Percentiles rank a stretch among this genome's conserved stretches.
phyloP scores from a whole-genome alignment of 148 eudicot genomes.

The Rheum nobile region DNA sequence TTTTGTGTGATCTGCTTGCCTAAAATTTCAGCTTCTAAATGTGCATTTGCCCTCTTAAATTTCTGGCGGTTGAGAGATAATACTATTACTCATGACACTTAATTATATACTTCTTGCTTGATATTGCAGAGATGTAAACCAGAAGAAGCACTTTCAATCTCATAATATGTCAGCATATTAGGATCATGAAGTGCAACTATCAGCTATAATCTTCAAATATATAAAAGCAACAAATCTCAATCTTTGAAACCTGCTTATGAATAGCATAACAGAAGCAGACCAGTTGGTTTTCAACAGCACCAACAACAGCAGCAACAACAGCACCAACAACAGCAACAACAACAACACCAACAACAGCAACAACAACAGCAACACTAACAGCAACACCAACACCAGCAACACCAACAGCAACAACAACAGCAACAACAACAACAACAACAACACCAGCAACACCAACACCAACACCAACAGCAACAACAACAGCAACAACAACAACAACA shows the following conservation, averaged over 20 bases:
- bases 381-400: not conserved
- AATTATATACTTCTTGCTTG: not conserved
- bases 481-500: not conserved
- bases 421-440: not conserved
- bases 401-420: not conserved
- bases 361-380: not conserved
- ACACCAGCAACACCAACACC: not conserved
- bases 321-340: not conserved
- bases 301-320: not conserved
- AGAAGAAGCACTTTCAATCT: constrained; percentile 14
- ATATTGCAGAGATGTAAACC: not conserved
- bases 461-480: not conserved
- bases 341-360: not conserved
- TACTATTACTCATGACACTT: not conserved
- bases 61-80: too few relatives aligned
- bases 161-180: too few relatives aligned
- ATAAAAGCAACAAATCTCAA: too few relatives aligned
- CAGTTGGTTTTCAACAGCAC: too few relatives aligned
- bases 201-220: too few relatives aligned
- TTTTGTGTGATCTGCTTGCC: too few relatives aligned
- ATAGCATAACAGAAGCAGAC: too few relatives aligned
- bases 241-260: too few relatives aligned
- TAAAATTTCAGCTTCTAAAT: too few relatives aligned
- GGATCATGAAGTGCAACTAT: too few relatives aligned
- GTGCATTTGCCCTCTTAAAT: too few relatives aligned